Percentiles rank a stretch among this genome's conserved stretches.
These are phyloP conservation scores for Coelastrella sp. DNA, from an alignment of 139 green algal genomes.

Conservation along the genomic window DNA sequence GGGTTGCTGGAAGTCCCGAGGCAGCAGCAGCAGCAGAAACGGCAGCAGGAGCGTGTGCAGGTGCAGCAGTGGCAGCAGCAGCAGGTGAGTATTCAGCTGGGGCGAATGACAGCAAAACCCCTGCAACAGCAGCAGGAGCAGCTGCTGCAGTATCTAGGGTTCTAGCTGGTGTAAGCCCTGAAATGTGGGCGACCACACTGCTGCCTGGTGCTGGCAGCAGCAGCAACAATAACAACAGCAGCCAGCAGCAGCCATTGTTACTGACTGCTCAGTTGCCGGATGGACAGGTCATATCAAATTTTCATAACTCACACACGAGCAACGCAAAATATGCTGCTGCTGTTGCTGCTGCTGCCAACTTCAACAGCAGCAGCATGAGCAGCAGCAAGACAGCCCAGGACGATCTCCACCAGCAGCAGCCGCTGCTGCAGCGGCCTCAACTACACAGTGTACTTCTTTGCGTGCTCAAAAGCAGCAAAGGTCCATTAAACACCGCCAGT, in stretches of 20 bases:
- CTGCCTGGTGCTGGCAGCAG: not conserved
- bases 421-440: not conserved
- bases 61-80: too few relatives aligned
- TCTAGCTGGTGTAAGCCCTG: not conserved
- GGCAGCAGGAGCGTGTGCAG: too few relatives aligned
- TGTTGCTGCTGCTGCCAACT: not conserved
- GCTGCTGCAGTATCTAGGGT: not conserved
- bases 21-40: too few relatives aligned
- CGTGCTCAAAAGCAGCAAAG: not conserved
- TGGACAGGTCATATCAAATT: not conserved
- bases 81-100: too few relatives aligned
- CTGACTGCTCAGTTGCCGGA: constrained; percentile 13
- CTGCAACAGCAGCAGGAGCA: not conserved
- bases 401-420: not conserved
- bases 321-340: too few relatives aligned
- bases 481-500: not conserved
- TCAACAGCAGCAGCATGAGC: not conserved
- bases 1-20: too few relatives aligned
- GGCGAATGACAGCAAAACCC: too few relatives aligned
- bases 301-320: not conserved
- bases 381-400: too few relatives aligned
- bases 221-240: not conserved
- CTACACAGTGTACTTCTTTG: not conserved
- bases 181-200: not conserved
- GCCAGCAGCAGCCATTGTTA: constrained; percentile 1